Evolutionary conservation across 2,329 filamentous ascomycete species (phyloP).

Genomic region (Pseudopithomyces maydicus): DNA sequence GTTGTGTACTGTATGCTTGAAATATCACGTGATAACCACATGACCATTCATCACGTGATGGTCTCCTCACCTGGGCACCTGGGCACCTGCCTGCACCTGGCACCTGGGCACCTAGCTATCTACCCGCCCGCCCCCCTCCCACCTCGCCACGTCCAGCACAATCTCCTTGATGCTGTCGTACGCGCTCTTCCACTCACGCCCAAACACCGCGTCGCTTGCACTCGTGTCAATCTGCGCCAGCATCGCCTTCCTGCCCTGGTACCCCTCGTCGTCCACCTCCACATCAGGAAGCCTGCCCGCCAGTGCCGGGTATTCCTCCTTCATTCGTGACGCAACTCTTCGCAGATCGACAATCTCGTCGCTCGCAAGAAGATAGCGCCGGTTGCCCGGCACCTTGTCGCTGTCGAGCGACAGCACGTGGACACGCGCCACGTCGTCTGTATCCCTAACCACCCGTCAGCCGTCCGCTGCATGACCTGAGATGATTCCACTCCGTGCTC

Average conservation of each 20-base stretch:
- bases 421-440: conserved; percentile 18
- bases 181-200: conserved; percentile 18
- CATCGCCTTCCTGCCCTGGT: background rate
- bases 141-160: conserved; percentile 16
- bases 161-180: conserved; percentile 16
- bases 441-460: conserved; percentile 13
- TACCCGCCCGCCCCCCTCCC: conserved; percentile 13
- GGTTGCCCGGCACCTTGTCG: conserved; percentile 16
- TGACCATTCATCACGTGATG: too few relatives aligned
- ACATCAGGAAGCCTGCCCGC: conserved; percentile 12
- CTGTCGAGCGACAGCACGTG: conserved; percentile 16
- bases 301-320: conserved; percentile 15
- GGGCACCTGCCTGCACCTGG: too few relatives aligned
- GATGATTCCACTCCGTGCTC: background rate
- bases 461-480: background rate
- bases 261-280: background rate
- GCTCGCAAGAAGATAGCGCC: conserved; percentile 15
- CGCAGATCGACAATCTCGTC: conserved; percentile 7
- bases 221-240: conserved; percentile 15
- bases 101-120: too few relatives aligned
- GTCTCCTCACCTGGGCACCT: too few relatives aligned
- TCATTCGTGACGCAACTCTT: conserved; percentile 10
- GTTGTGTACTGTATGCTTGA: too few relatives aligned
- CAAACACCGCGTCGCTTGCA: conserved; percentile 20
- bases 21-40: too few relatives aligned